Percentiles rank a stretch among this genome's conserved stretches.
These are phyloP conservation scores for Glycine tomentella DNA, from an alignment of 306 rosid species.

Conservation along the genomic window DNA sequence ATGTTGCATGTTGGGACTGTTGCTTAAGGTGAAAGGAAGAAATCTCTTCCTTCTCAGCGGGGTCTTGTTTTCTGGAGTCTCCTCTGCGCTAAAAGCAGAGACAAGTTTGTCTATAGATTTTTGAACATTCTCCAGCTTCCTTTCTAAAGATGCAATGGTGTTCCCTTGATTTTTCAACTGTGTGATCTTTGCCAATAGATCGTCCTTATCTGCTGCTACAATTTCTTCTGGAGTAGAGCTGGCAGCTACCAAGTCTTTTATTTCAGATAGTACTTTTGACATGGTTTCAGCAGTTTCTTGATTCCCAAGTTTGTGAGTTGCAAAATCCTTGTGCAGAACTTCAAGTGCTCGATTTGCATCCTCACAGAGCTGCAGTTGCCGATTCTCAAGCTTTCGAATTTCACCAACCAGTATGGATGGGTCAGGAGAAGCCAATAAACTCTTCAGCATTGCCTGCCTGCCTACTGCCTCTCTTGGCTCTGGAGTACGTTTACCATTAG, in stretches of 20 bases:
- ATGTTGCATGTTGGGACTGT: slow-evolving; percentile 76
- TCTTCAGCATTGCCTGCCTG: slow-evolving; percentile 74
- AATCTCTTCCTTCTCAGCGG: slow-evolving; percentile 71
- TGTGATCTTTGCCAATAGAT: slow-evolving; percentile 75
- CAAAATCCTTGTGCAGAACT: slow-evolving; percentile 84
- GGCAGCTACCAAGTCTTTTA: slow-evolving; percentile 73
- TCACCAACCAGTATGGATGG: slow-evolving; percentile 82
- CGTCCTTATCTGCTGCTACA: slow-evolving; percentile 65
- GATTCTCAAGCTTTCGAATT: slow-evolving; percentile 81
- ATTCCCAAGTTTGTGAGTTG: slow-evolving; percentile 77
- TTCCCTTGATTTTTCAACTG: slow-evolving; percentile 76
- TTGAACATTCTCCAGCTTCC: slow-evolving; percentile 90
- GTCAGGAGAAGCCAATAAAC: slow-evolving; percentile 76
- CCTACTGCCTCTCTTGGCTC: slow-evolving; percentile 51
- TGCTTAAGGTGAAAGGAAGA: slow-evolving; percentile 77
- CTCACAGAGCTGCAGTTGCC: slow-evolving; percentile 90
- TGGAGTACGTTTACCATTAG: slow-evolving; percentile 55
- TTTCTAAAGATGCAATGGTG: slow-evolving; percentile 79
- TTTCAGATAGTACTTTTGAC: slow-evolving; percentile 82
- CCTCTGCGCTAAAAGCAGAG: slow-evolving; percentile 62
- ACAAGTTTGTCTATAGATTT: slow-evolving; percentile 84
- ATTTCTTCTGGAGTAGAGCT: slow-evolving; percentile 71
- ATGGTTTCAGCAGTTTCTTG: slow-evolving; percentile 86
- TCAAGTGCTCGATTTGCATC: slow-evolving; percentile 94
- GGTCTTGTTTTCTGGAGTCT: slow-evolving; percentile 63